Conservation (phyloP, 2,329 filamentous ascomycete genomes). For the Clonostachys solani region DNA sequence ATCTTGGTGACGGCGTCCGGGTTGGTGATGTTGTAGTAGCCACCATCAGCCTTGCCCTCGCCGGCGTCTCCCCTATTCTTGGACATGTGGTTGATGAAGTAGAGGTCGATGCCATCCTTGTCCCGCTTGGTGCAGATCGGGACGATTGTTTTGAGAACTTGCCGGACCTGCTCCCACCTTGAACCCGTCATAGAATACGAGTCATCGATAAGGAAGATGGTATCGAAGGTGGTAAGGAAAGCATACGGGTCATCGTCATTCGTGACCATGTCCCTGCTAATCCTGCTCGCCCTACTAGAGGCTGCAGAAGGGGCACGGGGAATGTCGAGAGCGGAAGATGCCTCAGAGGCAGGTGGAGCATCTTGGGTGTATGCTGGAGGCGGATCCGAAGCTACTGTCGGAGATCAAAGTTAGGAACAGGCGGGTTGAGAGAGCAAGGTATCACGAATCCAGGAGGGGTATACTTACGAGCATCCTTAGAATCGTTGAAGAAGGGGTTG, state of each 20-base stretch:
- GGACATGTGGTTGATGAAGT: constrained; percentile 74
- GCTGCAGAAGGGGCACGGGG: not conserved
- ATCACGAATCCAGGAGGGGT: too few species aligned
- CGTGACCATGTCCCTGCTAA: not conserved
- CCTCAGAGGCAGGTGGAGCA: constrained; percentile 8
- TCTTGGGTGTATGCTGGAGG: not conserved
- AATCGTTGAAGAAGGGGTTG: not conserved
- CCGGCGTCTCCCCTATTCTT: constrained; percentile 21
- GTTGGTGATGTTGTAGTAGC: constrained; percentile 62
- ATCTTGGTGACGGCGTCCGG: constrained; percentile 58
- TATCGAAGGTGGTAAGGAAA: constrained; percentile 79
- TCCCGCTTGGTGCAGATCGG: constrained; percentile 81
- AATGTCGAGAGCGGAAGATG: not conserved
- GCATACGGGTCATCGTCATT: constrained; percentile 62
- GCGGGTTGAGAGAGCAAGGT: too few species aligned
- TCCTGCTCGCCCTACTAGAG: not conserved
- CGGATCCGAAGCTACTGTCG: not conserved
- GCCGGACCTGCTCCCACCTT: constrained; percentile 72
- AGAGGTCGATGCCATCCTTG: constrained; percentile 81
- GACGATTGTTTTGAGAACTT: constrained; percentile 68
- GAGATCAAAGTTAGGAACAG: too few species aligned
- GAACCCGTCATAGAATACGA: constrained; percentile 77
- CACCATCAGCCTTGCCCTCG: constrained; percentile 32
- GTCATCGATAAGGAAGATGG: constrained; percentile 87
- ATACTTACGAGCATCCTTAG: too few species aligned